These are phyloP conservation scores for Polymyxa betae DNA, from an alignment of 208 protist genomes.

Conservation along the genomic window DNA sequence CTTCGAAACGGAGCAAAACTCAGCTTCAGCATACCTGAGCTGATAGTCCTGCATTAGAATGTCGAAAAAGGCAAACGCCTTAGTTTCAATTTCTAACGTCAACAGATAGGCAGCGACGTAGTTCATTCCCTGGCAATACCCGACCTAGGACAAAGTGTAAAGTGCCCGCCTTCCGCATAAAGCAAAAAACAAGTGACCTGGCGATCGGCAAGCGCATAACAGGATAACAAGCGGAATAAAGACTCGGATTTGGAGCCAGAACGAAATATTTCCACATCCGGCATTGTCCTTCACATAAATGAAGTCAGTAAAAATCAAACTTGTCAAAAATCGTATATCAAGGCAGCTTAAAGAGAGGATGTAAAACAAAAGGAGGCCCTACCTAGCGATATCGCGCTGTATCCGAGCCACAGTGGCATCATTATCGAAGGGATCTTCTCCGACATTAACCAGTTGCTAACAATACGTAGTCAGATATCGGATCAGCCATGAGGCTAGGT, in stretches of 20 bases:
- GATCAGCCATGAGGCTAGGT: background rate
- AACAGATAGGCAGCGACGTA: conserved; percentile 20
- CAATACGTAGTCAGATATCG: background rate
- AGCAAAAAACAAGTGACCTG: background rate
- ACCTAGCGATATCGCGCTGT: background rate
- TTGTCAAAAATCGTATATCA: too few relatives aligned
- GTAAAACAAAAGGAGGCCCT: too few relatives aligned
- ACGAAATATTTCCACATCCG: background rate
- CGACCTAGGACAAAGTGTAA: background rate
- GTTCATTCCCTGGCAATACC: conserved; percentile 50
- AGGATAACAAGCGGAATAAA: background rate
- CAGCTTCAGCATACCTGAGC: background rate
- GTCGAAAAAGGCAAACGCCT: background rate
- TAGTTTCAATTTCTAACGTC: background rate
- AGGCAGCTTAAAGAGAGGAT: too few relatives aligned
- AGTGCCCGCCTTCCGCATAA: background rate
- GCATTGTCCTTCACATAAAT: background rate
- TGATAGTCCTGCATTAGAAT: conserved; percentile 6
- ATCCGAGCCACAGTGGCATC: background rate
- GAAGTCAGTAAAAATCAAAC: too few relatives aligned
- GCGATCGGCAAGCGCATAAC: background rate
- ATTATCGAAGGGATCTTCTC: conserved; percentile 4
- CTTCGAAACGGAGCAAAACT: background rate
- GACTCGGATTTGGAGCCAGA: background rate
- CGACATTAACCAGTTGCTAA: conserved; percentile 15